These are phyloP conservation scores for Xylaria sp. DNA, from an alignment of 2,329 filamentous ascomycete genomes.

Conservation along the genomic window DNA sequence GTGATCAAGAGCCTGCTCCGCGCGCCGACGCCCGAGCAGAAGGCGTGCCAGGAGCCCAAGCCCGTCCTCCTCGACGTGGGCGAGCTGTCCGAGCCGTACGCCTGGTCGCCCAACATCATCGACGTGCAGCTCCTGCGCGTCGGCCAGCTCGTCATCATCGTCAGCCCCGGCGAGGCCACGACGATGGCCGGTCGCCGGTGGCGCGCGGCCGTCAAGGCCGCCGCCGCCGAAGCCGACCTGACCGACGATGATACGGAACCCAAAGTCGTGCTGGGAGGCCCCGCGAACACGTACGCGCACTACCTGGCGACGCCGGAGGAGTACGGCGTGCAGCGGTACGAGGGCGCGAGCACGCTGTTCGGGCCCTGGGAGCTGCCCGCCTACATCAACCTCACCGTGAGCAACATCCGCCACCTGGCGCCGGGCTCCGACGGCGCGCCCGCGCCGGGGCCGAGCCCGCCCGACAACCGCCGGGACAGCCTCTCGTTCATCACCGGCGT, in stretches of 20 bases:
- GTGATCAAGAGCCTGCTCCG: slow-evolving; percentile 72
- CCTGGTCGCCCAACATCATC: slow-evolving; percentile 86
- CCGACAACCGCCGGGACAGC: slow-evolving; percentile 76
- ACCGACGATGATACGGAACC: slow-evolving; percentile 56
- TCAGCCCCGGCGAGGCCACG: slow-evolving; percentile 85
- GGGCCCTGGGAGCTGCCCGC: slow-evolving; percentile 81
- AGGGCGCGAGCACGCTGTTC: slow-evolving; percentile 91
- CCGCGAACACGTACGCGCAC: slow-evolving; percentile 86
- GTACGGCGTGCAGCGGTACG: slow-evolving; percentile 84
- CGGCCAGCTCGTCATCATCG: slow-evolving; percentile 80
- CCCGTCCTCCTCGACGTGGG: slow-evolving; percentile 86
- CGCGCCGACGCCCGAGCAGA: slow-evolving; percentile 68
- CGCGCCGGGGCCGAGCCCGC: slow-evolving; percentile 65
- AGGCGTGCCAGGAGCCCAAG: slow-evolving; percentile 77
- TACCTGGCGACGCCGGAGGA: slow-evolving; percentile 81
- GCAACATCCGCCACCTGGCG: slow-evolving; percentile 68
- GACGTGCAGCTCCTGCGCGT: slow-evolving; percentile 83
- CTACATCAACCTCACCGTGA: slow-evolving; percentile 84
- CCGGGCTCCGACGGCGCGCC: slow-evolving; percentile 47
- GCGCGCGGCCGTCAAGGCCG: slow-evolving; percentile 69
- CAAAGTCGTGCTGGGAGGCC: slow-evolving; percentile 79
- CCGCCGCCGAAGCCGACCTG: slow-evolving; percentile 43
- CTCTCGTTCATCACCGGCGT: slow-evolving; percentile 81
- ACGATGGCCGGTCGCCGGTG: slow-evolving; percentile 91
- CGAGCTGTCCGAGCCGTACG: slow-evolving; percentile 72